phyloP scores from a whole-genome alignment of 225 moss, liverwort and hornwort genomes.

The Pseudoscleropodium purum region DNA sequence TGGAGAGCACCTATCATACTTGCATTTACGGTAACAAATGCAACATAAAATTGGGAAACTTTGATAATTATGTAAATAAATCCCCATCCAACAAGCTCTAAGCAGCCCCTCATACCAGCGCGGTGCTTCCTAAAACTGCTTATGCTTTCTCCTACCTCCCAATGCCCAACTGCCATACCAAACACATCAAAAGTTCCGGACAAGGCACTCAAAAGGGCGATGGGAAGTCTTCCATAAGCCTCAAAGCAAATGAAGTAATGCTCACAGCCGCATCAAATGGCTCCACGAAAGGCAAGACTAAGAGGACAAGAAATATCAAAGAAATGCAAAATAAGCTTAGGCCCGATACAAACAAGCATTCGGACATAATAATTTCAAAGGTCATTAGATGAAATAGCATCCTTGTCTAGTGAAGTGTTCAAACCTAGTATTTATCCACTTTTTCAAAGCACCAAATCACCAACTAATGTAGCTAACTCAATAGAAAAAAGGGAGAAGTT shows the following conservation, averaged over 20 bases:
- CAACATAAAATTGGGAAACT: background rate
- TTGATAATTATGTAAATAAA: slow-evolving; percentile 1
- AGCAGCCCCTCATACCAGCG: background rate
- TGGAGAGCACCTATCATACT: background rate
- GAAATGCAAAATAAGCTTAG: background rate
- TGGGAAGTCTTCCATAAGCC: background rate
- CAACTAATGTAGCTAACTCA: background rate
- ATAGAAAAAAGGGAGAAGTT: background rate
- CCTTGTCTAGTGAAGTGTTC: background rate
- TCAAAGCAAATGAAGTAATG: background rate
- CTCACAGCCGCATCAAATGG: slow-evolving; percentile 1
- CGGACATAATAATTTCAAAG: background rate
- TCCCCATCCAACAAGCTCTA: slow-evolving; percentile 2
- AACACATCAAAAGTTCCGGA: background rate
- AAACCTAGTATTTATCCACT: background rate
- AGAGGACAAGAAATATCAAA: background rate
- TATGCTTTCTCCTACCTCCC: background rate
- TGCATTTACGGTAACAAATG: background rate
- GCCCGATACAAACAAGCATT: fast-evolving
- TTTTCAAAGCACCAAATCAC: background rate
- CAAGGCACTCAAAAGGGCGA: background rate
- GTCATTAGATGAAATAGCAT: background rate
- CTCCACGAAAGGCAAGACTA: no score
- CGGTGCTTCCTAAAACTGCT: background rate
- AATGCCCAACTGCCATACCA: background rate